Percentiles rank a stretch among this genome's conserved stretches.
Evolutionary conservation across 1,139 yeast genomes (phyloP).

Genomic region (Petasospora fabianii): DNA sequence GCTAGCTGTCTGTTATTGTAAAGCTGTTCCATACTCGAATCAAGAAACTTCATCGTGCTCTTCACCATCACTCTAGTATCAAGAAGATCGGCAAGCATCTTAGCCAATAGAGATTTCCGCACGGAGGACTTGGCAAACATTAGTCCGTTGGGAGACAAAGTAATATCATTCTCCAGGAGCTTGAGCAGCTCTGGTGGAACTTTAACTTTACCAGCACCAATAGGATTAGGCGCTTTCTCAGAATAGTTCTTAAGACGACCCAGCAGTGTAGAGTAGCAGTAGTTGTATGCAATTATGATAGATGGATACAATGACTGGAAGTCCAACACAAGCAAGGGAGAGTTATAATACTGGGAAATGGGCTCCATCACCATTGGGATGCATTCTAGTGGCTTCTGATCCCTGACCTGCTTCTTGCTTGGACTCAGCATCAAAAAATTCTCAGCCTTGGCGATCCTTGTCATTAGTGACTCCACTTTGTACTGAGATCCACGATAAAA

Average conservation of each 20-base stretch:
- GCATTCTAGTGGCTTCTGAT: slow-evolving; percentile 82
- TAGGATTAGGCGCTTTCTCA: slow-evolving; percentile 42
- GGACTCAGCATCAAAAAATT: slow-evolving; percentile 75
- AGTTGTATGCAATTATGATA: slow-evolving; percentile 84
- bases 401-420: slow-evolving; percentile 72
- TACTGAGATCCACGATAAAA: slow-evolving; percentile 89
- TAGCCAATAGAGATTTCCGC: slow-evolving; percentile 72
- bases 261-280: slow-evolving; percentile 83
- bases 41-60: slow-evolving; percentile 57
- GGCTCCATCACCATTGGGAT: slow-evolving; percentile 95
- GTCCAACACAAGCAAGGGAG: slow-evolving; percentile 86
- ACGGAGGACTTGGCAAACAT: slow-evolving; percentile 65
- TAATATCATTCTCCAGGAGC: slow-evolving; percentile 50
- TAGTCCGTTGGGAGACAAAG: slow-evolving; percentile 82
- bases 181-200: slow-evolving; percentile 58
- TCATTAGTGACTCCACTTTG: slow-evolving; percentile 81
- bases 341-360: slow-evolving; percentile 73
- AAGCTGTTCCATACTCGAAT: slow-evolving; percentile 43
- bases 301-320: slow-evolving; percentile 95
- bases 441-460: slow-evolving; percentile 72
- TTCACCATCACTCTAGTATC: slow-evolving; percentile 79
- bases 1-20: slow-evolving; percentile 83
- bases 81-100: slow-evolving; percentile 79
- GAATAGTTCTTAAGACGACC: slow-evolving; percentile 63
- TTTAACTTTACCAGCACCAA: slow-evolving; percentile 49